Conservation (phyloP, 2,329 filamentous ascomycete species). For the Arthrobotrys sinensis region DNA sequence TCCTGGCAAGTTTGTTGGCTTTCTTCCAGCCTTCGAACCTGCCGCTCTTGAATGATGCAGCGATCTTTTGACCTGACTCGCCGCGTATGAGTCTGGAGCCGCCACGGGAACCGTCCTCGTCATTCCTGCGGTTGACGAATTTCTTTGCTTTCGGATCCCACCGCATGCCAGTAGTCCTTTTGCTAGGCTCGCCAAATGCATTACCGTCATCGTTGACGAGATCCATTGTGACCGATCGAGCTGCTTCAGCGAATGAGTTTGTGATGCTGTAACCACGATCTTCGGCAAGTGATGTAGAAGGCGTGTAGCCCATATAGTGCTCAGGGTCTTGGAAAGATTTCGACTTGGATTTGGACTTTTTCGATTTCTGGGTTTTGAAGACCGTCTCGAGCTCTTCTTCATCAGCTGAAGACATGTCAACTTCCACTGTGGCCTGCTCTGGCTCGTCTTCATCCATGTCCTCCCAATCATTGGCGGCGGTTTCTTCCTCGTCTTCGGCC, state of each 20-base stretch:
- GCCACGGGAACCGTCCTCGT: constrained; percentile 88
- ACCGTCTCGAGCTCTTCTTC: constrained; percentile 79
- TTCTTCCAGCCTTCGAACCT: constrained; percentile 94
- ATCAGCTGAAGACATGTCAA: constrained; percentile 75
- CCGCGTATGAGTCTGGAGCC: constrained; percentile 80
- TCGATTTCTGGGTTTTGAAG: constrained; percentile 70
- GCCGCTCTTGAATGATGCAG: constrained; percentile 91
- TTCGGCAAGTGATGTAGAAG: constrained; percentile 85
- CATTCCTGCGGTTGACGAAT: constrained; percentile 91
- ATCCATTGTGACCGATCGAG: constrained; percentile 91
- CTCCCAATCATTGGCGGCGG: constrained; percentile 63
- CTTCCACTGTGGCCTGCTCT: constrained; percentile 61
- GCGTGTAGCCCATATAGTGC: constrained; percentile 96
- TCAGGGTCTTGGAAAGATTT: constrained; percentile 85
- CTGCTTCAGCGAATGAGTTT: constrained; percentile 87
- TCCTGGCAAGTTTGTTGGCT: constrained; percentile 81
- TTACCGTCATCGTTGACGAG: constrained; percentile 86
- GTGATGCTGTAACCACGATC: constrained; percentile 95
- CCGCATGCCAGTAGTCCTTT: constrained; percentile 78
- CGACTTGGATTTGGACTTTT: constrained; percentile 72
- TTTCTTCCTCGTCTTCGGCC: constrained; percentile 67
- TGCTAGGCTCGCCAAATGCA: constrained; percentile 81
- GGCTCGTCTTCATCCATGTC: constrained; percentile 66
- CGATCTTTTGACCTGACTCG: constrained; percentile 95
- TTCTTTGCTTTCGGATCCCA: constrained; percentile 99